Conservation (phyloP, 352 stramenopile genomes). For the Phytophthora sojae region DNA sequence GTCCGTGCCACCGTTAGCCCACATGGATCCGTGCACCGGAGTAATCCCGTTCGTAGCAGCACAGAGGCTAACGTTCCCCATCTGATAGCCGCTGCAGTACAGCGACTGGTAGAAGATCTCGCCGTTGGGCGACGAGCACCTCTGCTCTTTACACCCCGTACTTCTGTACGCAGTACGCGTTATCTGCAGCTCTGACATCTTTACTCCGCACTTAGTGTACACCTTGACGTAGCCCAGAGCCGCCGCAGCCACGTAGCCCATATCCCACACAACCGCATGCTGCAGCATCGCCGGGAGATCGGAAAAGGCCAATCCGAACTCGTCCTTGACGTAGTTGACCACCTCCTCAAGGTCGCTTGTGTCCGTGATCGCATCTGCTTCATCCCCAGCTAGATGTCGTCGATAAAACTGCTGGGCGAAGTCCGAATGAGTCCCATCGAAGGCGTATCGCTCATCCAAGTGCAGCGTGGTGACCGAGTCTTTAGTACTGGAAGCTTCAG, state of each 20-base stretch:
- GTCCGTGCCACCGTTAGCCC: conserved; percentile 50
- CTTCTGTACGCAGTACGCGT: conserved; percentile 29
- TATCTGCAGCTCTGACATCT: conserved; percentile 55
- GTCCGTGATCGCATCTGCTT: conserved; percentile 13
- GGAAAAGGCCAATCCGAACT: conserved; percentile 36
- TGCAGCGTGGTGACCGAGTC: conserved; percentile 24
- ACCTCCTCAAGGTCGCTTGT: conserved; percentile 28
- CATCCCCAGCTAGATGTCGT: conserved; percentile 46
- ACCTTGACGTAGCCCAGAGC: conserved; percentile 44
- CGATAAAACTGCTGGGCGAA: conserved; percentile 66
- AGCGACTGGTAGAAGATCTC: conserved; percentile 46
- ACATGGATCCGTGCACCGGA: conserved; percentile 54
- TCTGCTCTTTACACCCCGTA: conserved; percentile 41
- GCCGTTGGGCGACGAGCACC: conserved; percentile 44
- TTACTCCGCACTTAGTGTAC: conserved; percentile 46
- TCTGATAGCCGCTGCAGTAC: conserved; percentile 42
- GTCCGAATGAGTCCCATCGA: conserved; percentile 59
- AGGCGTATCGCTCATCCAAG: conserved; percentile 50
- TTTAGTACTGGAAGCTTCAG: conserved; percentile 5
- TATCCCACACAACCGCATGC: conserved; percentile 57
- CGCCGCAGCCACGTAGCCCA: conserved; percentile 43
- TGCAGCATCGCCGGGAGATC: conserved; percentile 50
- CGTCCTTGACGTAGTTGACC: conserved; percentile 22
- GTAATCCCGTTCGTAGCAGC: conserved; percentile 35
- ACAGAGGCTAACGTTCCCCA: conserved; percentile 43